Conservation (phyloP, 345 rosid species). For the Linum lewisii region DNA sequence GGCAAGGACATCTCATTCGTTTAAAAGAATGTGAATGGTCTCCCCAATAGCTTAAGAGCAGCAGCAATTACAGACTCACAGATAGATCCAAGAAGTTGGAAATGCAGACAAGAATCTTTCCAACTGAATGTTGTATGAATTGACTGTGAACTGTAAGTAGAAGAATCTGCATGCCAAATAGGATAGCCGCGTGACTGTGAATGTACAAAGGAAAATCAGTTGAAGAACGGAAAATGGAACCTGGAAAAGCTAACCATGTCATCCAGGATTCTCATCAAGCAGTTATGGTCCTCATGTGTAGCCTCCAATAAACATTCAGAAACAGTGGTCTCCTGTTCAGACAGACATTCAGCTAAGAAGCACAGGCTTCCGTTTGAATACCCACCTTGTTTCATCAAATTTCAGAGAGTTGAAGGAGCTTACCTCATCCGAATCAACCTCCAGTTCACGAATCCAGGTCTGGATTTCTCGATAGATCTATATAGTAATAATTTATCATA, state of each 20-base stretch:
- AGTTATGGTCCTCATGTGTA: constrained; percentile 13
- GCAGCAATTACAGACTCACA: constrained; percentile 30
- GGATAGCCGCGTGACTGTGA: neutral
- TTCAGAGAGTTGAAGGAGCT: neutral
- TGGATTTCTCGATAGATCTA: constrained; percentile 43
- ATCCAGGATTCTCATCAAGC: constrained; percentile 29
- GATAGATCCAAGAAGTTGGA: constrained; percentile 36
- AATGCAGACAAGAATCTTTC: constrained; percentile 43
- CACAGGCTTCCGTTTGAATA: neutral
- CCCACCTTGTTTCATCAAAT: neutral
- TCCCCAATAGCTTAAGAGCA: neutral
- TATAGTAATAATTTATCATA: too few relatives aligned
- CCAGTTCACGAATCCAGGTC: constrained; percentile 27
- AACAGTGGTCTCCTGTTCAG: constrained; percentile 18
- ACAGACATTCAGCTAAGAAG: neutral
- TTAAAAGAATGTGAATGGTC: neutral
- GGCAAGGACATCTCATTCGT: neutral
- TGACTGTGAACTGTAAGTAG: constrained; percentile 34
- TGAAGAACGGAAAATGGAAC: neutral
- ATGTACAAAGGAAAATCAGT: neutral
- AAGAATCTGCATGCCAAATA: constrained; percentile 32
- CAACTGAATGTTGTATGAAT: constrained; percentile 51
- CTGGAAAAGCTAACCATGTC: constrained; percentile 37
- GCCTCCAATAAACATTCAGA: neutral
- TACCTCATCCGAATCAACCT: constrained; percentile 17